Conservation (phyloP, 169 alveolate genomes). For the Plasmodium sp. region DNA sequence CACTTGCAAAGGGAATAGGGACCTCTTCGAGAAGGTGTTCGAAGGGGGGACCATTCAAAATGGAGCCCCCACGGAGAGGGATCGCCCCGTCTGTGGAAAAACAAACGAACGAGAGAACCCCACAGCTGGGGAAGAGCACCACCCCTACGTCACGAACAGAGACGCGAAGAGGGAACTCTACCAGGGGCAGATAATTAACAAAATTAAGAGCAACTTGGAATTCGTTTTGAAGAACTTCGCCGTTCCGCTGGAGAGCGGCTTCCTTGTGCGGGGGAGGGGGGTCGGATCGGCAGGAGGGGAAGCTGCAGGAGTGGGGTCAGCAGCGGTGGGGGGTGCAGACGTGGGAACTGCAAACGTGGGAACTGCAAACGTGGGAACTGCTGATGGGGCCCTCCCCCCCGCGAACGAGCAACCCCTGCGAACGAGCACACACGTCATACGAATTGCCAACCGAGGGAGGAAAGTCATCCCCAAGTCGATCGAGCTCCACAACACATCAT, state of each 20-base stretch:
- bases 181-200: constrained; percentile 5
- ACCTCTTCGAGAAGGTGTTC: constrained; percentile 21
- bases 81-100: background rate
- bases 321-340: background rate
- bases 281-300: background rate
- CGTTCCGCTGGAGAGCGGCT: background rate
- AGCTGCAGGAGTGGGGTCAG: background rate
- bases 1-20: background rate
- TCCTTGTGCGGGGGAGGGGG: constrained; percentile 21
- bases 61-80: background rate
- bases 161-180: constrained; percentile 30
- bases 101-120: background rate
- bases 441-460: background rate
- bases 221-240: constrained; percentile 56
- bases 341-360: too few species aligned
- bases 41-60: background rate
- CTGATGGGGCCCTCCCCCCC: background rate
- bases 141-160: constrained; percentile 16
- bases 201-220: constrained; percentile 33
- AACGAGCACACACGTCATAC: background rate
- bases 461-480: constrained; percentile 1
- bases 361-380: too few species aligned
- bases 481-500: background rate
- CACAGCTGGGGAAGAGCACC: background rate
- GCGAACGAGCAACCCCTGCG: background rate